A percentile compares a stretch with the other conserved stretches of the same genome.
phyloP scores from a whole-genome alignment of 441 rosid species.

The Erysimum cheiri region DNA sequence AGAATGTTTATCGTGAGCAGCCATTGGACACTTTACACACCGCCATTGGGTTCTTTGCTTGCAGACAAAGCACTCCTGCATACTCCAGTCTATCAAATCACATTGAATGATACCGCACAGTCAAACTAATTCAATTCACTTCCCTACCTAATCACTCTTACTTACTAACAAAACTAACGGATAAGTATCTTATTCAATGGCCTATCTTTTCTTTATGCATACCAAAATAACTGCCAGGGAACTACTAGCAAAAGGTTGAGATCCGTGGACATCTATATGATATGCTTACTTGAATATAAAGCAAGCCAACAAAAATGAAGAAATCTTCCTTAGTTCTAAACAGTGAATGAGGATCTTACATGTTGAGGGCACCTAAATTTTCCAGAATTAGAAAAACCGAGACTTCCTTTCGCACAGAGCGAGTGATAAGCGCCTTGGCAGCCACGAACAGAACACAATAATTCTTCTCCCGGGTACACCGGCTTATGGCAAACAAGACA shows the following conservation, averaged over 20 bases:
- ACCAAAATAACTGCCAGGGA: neutral
- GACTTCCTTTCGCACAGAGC: slow-evolving; percentile 56
- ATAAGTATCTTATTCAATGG: neutral
- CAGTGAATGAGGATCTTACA: slow-evolving; percentile 53
- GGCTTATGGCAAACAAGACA: slow-evolving; percentile 66
- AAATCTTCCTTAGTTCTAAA: neutral
- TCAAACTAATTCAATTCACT: neutral
- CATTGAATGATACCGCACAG: slow-evolving; percentile 1
- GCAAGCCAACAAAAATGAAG: slow-evolving; percentile 2
- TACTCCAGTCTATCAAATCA: slow-evolving; percentile 31
- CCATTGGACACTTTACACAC: slow-evolving; percentile 70
- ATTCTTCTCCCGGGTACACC: slow-evolving; percentile 68
- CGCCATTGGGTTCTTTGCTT: slow-evolving; percentile 73
- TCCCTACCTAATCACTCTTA: slow-evolving; percentile 15
- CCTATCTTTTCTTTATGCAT: neutral
- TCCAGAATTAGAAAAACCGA: slow-evolving; percentile 46
- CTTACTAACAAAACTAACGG: neutral
- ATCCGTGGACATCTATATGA: slow-evolving; percentile 9
- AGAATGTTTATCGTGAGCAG: slow-evolving; percentile 83
- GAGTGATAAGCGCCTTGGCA: slow-evolving; percentile 74
- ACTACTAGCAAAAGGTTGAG: slow-evolving; percentile 12
- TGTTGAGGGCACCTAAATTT: slow-evolving; percentile 93
- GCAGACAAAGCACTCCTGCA: slow-evolving; percentile 87
- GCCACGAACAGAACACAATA: slow-evolving; percentile 65
- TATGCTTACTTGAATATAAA: neutral